These are phyloP conservation scores for Ustilago loliicola DNA, from an alignment of 1,284 basidiomycete genomes.

Conservation along the genomic window DNA sequence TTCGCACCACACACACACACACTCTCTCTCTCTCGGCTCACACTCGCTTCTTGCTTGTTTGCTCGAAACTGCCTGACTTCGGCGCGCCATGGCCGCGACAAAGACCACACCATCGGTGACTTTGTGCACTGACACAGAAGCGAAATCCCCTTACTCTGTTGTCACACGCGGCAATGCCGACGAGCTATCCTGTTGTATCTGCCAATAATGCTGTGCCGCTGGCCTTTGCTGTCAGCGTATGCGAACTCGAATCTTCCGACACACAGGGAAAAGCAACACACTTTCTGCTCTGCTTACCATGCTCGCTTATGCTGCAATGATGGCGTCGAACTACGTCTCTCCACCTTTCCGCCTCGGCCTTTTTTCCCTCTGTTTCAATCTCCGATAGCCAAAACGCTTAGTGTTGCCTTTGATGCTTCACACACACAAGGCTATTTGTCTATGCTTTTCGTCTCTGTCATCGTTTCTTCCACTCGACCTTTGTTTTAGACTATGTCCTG, in stretches of 20 bases:
- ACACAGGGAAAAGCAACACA: too few species aligned
- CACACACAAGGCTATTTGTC: not conserved
- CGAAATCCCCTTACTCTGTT: not conserved
- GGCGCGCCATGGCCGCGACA: not conserved
- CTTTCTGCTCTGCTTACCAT: not conserved
- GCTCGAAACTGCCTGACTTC: not conserved
- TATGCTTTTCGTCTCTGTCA: conserved; percentile 12
- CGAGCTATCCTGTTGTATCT: too few species aligned
- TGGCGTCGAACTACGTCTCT: not conserved
- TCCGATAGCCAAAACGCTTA: conserved; percentile 21
- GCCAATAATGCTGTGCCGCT: too few species aligned
- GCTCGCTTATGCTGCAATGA: not conserved
- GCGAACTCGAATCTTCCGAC: too few species aligned
- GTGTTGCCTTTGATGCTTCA: conserved; percentile 2
- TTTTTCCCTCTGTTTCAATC: conserved; percentile 12
- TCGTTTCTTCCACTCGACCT: conserved; percentile 8
- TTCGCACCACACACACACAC: not conserved
- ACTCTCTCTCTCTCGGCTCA: not conserved
- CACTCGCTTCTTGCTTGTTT: not conserved
- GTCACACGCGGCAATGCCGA: too few species aligned
- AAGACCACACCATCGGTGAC: not conserved
- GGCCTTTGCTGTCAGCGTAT: too few species aligned
- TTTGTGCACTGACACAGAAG: not conserved
- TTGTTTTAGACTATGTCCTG: conserved; percentile 1
- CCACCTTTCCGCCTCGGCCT: conserved; percentile 4